Percentiles rank a stretch among this genome's conserved stretches.
phyloP scores from a whole-genome alignment of 2,329 filamentous ascomycete species.

The Blumeria hordei region DNA sequence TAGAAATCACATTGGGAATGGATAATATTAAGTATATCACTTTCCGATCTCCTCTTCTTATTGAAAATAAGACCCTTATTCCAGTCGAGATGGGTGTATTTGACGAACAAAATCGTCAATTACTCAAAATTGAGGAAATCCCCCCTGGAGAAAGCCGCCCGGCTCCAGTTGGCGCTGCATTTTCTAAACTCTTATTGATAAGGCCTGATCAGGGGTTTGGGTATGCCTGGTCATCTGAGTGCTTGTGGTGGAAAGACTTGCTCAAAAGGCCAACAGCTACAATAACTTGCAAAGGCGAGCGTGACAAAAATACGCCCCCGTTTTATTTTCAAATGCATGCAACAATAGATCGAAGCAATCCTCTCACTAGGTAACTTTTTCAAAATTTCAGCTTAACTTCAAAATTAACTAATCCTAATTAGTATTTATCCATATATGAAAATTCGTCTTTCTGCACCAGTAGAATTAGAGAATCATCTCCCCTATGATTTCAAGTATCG shows the following conservation, averaged over 20 bases:
- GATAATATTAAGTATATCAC: conserved; percentile 99
- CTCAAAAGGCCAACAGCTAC: conserved; percentile 66
- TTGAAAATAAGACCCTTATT: conserved; percentile 94
- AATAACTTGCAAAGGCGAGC: conserved; percentile 69
- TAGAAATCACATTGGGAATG: conserved; percentile 70
- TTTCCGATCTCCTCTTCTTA: conserved; percentile 66
- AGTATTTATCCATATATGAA: conserved; percentile 86
- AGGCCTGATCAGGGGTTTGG: conserved; percentile 90
- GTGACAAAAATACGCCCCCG: conserved; percentile 47
- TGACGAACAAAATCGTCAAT: conserved; percentile 62
- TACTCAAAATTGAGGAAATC: conserved; percentile 96
- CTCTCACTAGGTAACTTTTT: conserved; percentile 39
- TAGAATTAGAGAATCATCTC: conserved; percentile 82
- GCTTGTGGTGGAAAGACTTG: conserved; percentile 79
- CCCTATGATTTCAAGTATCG: conserved; percentile 98
- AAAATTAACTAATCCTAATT: conserved; percentile 14
- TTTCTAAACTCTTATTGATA: conserved; percentile 66
- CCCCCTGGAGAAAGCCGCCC: conserved; percentile 74
- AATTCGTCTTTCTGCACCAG: conserved; percentile 69
- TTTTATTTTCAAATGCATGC: conserved; percentile 97
- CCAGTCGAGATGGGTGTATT: conserved; percentile 84
- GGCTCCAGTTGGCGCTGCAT: conserved; percentile 77
- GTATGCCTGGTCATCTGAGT: conserved; percentile 81
- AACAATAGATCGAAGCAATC: conserved; percentile 60
- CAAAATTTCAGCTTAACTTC: neutral